Evolutionary conservation across 805 yeast genomes (phyloP).

Genomic region (Candida schatavii): DNA sequence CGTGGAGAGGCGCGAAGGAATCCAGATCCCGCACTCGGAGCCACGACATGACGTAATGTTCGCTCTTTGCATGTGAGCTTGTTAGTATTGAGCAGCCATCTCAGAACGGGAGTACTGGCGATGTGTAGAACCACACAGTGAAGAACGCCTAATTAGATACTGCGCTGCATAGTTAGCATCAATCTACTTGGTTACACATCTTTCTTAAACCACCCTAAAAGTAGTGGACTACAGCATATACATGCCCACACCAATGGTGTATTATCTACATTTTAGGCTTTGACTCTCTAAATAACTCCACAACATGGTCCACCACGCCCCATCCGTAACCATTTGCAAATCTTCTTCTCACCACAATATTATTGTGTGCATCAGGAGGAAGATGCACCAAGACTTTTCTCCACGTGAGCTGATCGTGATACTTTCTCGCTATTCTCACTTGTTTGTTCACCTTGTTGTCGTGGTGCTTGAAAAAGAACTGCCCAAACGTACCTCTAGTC

Average conservation of each 20-base stretch:
- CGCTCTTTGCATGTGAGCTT: too few species aligned
- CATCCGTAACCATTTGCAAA: conserved; percentile 47
- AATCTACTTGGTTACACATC: too few species aligned
- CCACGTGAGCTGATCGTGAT: conserved; percentile 40
- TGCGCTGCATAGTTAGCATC: too few species aligned
- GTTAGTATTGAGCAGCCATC: too few species aligned
- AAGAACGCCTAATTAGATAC: not conserved
- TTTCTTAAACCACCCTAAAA: too few species aligned
- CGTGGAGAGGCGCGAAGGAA: too few species aligned
- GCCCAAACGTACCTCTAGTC: conserved; percentile 6
- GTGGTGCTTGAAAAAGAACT: conserved; percentile 23
- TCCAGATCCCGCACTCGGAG: too few species aligned
- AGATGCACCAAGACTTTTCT: conserved; percentile 42
- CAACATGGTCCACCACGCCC: conserved; percentile 43
- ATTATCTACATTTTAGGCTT: conserved; percentile 1
- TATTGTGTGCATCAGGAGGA: conserved; percentile 48
- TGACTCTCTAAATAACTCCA: conserved; percentile 1
- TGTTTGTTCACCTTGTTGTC: conserved; percentile 39
- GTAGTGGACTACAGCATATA: too few species aligned
- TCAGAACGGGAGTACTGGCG: too few species aligned
- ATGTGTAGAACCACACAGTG: too few species aligned
- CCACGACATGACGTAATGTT: too few species aligned
- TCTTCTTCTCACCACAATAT: conserved; percentile 41
- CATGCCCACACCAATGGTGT: too few species aligned
- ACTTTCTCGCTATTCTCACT: conserved; percentile 39